Evolutionary conservation across 2,329 filamentous ascomycete species (phyloP).

Genomic region (Ascochyta koolunga): DNA sequence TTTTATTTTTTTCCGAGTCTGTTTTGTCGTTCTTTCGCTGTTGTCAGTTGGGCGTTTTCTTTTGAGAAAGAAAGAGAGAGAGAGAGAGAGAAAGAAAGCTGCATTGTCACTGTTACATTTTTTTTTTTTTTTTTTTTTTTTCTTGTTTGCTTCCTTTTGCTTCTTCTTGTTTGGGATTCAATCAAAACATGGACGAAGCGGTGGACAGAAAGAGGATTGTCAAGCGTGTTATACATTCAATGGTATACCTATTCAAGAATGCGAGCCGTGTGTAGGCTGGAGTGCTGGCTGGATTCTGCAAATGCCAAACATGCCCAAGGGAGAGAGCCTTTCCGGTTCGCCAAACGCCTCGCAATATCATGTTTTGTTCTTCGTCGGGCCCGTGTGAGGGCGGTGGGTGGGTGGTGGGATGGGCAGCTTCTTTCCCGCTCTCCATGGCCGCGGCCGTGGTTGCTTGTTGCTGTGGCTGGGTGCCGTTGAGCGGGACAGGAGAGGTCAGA

Average conservation of each 20-base stretch:
- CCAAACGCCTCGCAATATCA: conserved; percentile 42
- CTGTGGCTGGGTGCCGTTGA: background rate
- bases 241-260: conserved; percentile 17
- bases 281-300: conserved; percentile 16
- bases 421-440: background rate
- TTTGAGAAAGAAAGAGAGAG: too few relatives aligned
- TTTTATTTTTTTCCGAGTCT: too few relatives aligned
- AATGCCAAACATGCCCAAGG: conserved; percentile 17
- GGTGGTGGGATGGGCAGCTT: too few relatives aligned
- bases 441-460: background rate
- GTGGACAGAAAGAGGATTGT: background rate
- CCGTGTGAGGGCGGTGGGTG: background rate
- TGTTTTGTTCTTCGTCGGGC: conserved; percentile 9
- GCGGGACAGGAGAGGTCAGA: conserved; percentile 32
- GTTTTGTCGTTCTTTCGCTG: too few relatives aligned
- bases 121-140: too few relatives aligned
- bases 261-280: background rate
- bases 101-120: too few relatives aligned
- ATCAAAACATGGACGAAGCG: too few relatives aligned
- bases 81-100: too few relatives aligned
- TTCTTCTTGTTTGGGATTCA: background rate
- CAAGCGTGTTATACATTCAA: conserved; percentile 1
- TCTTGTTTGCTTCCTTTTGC: background rate
- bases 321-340: conserved; percentile 24
- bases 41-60: too few relatives aligned